These are phyloP conservation scores for Lobosporangium transversale DNA, from an alignment of 192 early-diverging fungal species.

Conservation along the genomic window DNA sequence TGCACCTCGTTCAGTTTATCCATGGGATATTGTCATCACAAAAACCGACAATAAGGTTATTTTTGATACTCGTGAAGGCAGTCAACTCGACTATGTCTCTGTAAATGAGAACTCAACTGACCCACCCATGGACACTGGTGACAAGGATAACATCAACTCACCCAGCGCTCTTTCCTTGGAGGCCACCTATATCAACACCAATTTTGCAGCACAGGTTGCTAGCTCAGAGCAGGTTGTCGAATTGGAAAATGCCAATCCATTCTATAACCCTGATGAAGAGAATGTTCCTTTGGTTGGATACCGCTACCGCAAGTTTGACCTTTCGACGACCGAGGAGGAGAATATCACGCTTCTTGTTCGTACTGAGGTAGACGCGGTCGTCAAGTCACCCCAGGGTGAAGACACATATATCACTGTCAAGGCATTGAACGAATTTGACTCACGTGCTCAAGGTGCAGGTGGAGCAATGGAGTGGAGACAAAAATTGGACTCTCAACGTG, in stretches of 20 bases:
- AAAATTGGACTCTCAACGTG: conserved; percentile 93
- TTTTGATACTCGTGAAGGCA: conserved; percentile 92
- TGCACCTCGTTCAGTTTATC: conserved; percentile 87
- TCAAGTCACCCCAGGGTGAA: conserved; percentile 62
- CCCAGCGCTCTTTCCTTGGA: conserved; percentile 86
- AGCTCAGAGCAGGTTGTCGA: conserved; percentile 55
- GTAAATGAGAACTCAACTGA: conserved; percentile 97
- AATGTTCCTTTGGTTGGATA: conserved; percentile 73
- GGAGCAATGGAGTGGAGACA: conserved; percentile 94
- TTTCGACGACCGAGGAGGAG: conserved; percentile 70
- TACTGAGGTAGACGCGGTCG: conserved; percentile 87
- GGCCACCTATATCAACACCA: conserved; percentile 87
- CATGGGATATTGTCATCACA: conserved; percentile 95
- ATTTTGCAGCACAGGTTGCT: conserved; percentile 86
- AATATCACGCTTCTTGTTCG: conserved; percentile 83
- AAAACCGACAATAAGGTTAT: conserved; percentile 83
- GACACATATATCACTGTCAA: conserved; percentile 72
- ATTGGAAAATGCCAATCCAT: conserved; percentile 82
- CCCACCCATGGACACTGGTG: conserved; percentile 86
- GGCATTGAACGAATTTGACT: conserved; percentile 95
- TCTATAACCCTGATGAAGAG: conserved; percentile 65
- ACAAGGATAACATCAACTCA: conserved; percentile 92
- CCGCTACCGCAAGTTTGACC: conserved; percentile 90
- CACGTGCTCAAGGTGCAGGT: conserved; percentile 82
- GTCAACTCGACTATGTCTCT: conserved; percentile 83